Percentiles rank a stretch among this genome's conserved stretches.
Evolutionary conservation across 768 basidiomycete species (phyloP).

Genomic region (Leccinum aurantiacum): DNA sequence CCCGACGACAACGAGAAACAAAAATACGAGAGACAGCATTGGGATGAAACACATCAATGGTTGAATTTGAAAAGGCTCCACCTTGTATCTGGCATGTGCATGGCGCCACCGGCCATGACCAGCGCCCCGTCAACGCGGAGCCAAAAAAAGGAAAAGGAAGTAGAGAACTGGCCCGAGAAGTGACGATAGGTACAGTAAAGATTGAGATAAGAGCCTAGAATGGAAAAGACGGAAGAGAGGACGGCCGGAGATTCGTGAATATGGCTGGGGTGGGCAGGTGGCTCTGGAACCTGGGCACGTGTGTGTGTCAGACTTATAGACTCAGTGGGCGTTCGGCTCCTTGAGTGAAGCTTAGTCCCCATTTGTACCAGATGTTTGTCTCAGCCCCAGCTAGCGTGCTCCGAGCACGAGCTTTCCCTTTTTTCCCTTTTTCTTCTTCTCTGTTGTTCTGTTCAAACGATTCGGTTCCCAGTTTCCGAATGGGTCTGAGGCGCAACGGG

Average conservation of each 20-base stretch:
- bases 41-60: neutral
- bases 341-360: neutral
- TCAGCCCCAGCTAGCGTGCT: constrained; percentile 8
- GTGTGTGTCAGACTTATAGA: neutral
- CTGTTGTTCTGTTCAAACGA: neutral
- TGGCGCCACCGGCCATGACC: neutral
- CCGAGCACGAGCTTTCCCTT: constrained; percentile 14
- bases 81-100: constrained; percentile 9
- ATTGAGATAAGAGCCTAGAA: neutral
- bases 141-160: neutral
- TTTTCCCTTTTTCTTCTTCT: neutral
- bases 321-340: neutral
- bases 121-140: neutral
- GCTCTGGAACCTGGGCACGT: neutral
- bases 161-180: neutral
- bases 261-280: neutral
- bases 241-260: neutral
- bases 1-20: neutral
- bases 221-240: neutral
- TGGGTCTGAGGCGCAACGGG: constrained; percentile 14
- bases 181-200: neutral
- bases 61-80: constrained; percentile 29
- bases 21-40: neutral
- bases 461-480: constrained; percentile 24
- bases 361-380: neutral